Base-by-base conservation (phyloP, 202 grass and related monocot species). In the Bolboschoenoplectus hybrid region DNA sequence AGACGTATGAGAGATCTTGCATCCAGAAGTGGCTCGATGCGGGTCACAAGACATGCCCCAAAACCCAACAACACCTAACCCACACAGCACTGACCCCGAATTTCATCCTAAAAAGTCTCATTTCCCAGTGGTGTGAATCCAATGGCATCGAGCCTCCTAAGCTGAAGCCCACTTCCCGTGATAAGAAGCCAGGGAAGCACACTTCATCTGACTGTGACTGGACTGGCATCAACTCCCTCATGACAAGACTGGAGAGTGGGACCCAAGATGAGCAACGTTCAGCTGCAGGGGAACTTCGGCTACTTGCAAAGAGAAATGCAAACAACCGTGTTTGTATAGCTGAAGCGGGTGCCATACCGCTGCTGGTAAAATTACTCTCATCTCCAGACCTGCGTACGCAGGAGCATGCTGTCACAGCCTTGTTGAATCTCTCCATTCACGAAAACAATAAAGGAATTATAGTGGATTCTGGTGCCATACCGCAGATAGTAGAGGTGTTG, bases 21-120 rank as follows among this genome's bases (percentile, higher is more conserved):
- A 96, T 96, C 81, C 97, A 98, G 16, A 98, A 96, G 83, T 98
- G 97, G 97, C 87, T 98, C 71, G 93, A 98, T 86, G 88, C 85
- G 74, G 97, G 93, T 40, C 97, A 98, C 85, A 98, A 92, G 73
- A 96, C 91, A 60, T 98, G 96, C 89, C 96, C 89, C 68, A 98
- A 92, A 88, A 92, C 56, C 1, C 97, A 98, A 80, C 93, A 91
- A 83, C 82, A 86, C 61, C 89, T 98, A n/a, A 81, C 92, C 2
- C 92, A 98, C 84, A 90, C 89, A 34, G 80, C 93, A 40, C 85
- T 98, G 3, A 96, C 93, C 4, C 97, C 97, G 55, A 96, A 98
- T 86, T 96, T 98, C 74, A 92, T 96, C 67, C 91, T 98, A 8
- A 98, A 96, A 83, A 96, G 97, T 78, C 88, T 98, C 11, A 98